Percentiles rank a stretch among this genome's conserved stretches.
Conservation (phyloP, 2,329 filamentous ascomycete species). For the Xylariales sp. region DNA sequence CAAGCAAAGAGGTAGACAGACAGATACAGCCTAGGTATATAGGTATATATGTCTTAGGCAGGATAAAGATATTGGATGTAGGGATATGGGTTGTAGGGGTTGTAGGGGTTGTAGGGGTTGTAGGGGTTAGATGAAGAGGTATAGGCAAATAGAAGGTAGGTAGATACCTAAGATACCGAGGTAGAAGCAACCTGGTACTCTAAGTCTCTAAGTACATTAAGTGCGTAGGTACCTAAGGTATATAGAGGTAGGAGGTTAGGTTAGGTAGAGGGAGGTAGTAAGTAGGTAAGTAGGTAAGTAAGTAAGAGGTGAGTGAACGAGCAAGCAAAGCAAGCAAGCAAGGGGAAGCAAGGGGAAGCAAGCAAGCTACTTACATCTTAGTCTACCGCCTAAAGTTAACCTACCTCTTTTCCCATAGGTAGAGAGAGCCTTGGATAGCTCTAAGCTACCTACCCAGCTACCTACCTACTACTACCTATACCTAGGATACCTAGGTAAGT, state of each 20-base stretch:
- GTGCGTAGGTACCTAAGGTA: too few species aligned
- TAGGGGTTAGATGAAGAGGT: too few species aligned
- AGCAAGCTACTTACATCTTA: not conserved
- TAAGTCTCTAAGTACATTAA: not conserved
- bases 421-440: too few species aligned
- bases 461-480: not conserved
- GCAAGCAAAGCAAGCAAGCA: not conserved
- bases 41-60: too few species aligned
- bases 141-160: not conserved
- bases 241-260: not conserved
- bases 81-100: not conserved
- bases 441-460: too few species aligned
- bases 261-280: not conserved
- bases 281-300: too few species aligned
- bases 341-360: not conserved
- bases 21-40: too few species aligned
- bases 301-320: too few species aligned
- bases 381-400: not conserved
- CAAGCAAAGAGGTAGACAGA: not conserved
- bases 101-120: not conserved
- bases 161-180: not conserved
- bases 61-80: too few species aligned
- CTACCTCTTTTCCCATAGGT: too few species aligned
- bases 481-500: not conserved
- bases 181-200: too few species aligned